Evolutionary conservation across 441 rosid species (phyloP), one percentile per base, ranked within the genome.

Genomic region (Corymbia citriodora): DNA sequence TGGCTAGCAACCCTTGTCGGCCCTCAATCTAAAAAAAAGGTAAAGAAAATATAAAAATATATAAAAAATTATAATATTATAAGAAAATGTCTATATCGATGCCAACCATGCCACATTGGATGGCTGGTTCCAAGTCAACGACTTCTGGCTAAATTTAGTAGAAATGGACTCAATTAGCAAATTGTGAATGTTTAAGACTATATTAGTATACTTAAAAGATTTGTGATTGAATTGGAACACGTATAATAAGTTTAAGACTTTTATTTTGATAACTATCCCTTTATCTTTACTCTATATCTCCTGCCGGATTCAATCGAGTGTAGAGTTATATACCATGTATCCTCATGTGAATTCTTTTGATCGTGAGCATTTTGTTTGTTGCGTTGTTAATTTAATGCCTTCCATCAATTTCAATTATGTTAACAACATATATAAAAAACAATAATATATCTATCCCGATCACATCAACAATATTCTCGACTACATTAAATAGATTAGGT

Each of bases 71-170:
- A 55, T 27, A 55, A 55, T 19, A 55, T 55, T 55, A 55, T 55
- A 21, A 19, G 21, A 21, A 21, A 55, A 55, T 55, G 12, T 21
- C 27, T 55, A 55, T 11, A 55, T 55, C 0, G 4, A 2, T 55
- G 27, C 61, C 61, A 5, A 55, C 61, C 27, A 21, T 55, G 27
- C 25, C 61, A 55, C 8, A 5, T 55, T 19, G 6, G 61, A 55
- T 1, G 0, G 12, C 2, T 2, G 27, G 23, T 55, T 55, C 23
- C 61, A 55, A 10, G 2, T 21, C 23, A 21, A 17, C 12, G 6
- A 55, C 23, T 55, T 55, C 27, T 55, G 9, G 61, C 23, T 55
- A 55, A 9, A 55, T 19, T 1, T 55, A 1, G 21, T 10, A 55
- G 21, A 55, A 55, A 55, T 55, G 25, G 27, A 55, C 21, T 55